Evolutionary conservation across 805 yeast genomes (phyloP), one percentile per base, ranked within the genome.

Genomic region (Wickerhamiella brachini): DNA sequence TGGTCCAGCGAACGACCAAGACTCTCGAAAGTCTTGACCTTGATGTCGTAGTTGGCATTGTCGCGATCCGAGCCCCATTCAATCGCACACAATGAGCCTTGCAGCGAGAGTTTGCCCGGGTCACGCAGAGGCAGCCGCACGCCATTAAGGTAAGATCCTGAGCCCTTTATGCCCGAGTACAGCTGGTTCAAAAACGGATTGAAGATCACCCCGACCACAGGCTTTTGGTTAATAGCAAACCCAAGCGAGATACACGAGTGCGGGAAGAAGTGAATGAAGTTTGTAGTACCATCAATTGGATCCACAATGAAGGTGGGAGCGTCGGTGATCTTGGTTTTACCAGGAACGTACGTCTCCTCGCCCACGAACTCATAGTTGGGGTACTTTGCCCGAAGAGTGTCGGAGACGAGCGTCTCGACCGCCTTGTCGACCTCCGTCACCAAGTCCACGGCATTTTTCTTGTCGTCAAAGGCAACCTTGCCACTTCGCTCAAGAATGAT

Each of bases 251-350:
- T 77, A 63, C 83, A 79, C 44, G 79, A 73, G 60, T 70, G 75
- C 1, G 84, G 85, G 65, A 76, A 80, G 45, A 70, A 72, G 61
- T 80, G 85, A 49, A 79, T 72, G 62, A 80, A 80, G 62, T 80
- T 76, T 5, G 83, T 78, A 1, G 85, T 80, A 12, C 84, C 84
- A 56, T 79, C 83, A 60, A 78, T 75, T 43, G 82, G 82, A 59
- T 79, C 84, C 18, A 80, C 80, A 50, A 80, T 73, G 59, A 80
- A 80, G 1, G 83, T 79, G 20, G 84, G 84, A 3, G 67, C 75
- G 42, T 71, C 70, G 1, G 74, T 66, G 15, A 80, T 65, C 45
- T 60, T 61, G 2, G 80, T 69, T 29, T 62, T 66, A 1, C 80
- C 82, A 3, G 72, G 71, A 12, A 73, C 66, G 54, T 69, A 79